Base-by-base conservation (phyloP, 2,329 filamentous ascomycete genomes). In the Orbilia brochopaga region DNA sequence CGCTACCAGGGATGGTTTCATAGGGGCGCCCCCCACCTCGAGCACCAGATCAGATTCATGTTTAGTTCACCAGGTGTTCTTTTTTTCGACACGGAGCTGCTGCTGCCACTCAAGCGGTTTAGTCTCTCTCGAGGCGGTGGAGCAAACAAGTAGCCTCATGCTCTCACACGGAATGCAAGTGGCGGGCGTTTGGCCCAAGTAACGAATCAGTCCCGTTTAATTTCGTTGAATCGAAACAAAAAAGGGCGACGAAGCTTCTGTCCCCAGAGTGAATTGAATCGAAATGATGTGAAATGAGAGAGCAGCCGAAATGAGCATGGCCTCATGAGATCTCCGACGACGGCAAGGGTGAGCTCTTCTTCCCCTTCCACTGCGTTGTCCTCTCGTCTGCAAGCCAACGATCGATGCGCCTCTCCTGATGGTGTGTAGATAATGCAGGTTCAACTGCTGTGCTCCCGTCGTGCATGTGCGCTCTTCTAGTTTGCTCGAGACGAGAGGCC, bases 371-470 rank as follows among this genome's bases (percentile, higher is more conserved):
- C 63, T 58, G 17, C 53, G 66, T 59, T 70, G 56, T 59, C 58
- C 59, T 42, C 50, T 19, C 54, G 44, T 24, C 46, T 46, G 7
- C 66, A 62, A 53, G 51, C 37, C 37, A 42, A 42, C 37, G 32
- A 60, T 61, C 27, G 23, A 37, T 30, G 10, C 23, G 35, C 24
- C 44, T 46, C 23, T 5, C 32, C 8, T 8, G 44, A 6, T n/a
- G 42, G 50, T 21, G 44, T 40, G 62, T 48, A 55, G 44, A 57
- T 51, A 42, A 69, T 63, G 65, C 65, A 69, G 65, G 65, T 69
- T 61, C 66, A 40, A 42, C 63, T 70, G 66, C 48, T 64, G 66
- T 70, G 59, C 55, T 51, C 24, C 65, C 66, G 54, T 46, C 42
- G n/a, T 58, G 51, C 55, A 56, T 70, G 40, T 62, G 32, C 42